phyloP scores from a whole-genome alignment of 768 basidiomycete species.

The Mycena amicta region DNA sequence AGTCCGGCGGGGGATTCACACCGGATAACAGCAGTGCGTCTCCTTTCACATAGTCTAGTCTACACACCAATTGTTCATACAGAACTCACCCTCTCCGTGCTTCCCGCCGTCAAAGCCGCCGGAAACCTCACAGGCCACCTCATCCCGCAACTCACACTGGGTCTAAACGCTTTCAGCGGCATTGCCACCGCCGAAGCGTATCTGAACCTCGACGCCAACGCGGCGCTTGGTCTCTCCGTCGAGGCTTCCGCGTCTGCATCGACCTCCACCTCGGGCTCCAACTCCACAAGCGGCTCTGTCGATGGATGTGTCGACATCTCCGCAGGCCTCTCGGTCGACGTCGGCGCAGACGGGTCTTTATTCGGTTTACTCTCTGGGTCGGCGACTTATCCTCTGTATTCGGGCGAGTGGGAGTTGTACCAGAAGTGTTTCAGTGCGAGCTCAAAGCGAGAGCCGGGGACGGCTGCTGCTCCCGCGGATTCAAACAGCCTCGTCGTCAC shows the following conservation, averaged over 20 bases:
- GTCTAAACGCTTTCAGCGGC: slow-evolving; percentile 8
- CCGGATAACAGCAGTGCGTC: slow-evolving; percentile 8
- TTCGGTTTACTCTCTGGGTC: background rate
- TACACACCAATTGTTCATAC: background rate
- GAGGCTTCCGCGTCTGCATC: background rate
- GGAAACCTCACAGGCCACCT: background rate
- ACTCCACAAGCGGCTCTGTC: slow-evolving; percentile 19
- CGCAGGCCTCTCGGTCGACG: slow-evolving; percentile 5
- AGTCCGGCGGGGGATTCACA: background rate
- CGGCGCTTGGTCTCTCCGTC: background rate
- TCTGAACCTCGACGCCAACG: slow-evolving; percentile 1
- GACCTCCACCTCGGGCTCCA: background rate
- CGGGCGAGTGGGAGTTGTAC: slow-evolving; percentile 14
- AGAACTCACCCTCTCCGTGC: slow-evolving; percentile 13
- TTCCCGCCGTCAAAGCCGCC: background rate
- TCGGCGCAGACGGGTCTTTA: slow-evolving; percentile 5
- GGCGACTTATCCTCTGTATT: slow-evolving; percentile 5
- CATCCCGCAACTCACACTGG: slow-evolving; percentile 10
- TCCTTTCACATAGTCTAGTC: background rate
- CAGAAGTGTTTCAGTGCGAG: background rate
- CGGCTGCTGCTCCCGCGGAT: background rate
- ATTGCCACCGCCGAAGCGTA: slow-evolving; percentile 2
- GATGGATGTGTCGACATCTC: slow-evolving; percentile 4
- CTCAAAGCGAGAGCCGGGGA: background rate
- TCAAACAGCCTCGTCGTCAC: background rate